Evolutionary conservation across 352 stramenopile species (phyloP), one percentile per base, ranked within the genome.

Genomic region (Vaucheria bursata): DNA sequence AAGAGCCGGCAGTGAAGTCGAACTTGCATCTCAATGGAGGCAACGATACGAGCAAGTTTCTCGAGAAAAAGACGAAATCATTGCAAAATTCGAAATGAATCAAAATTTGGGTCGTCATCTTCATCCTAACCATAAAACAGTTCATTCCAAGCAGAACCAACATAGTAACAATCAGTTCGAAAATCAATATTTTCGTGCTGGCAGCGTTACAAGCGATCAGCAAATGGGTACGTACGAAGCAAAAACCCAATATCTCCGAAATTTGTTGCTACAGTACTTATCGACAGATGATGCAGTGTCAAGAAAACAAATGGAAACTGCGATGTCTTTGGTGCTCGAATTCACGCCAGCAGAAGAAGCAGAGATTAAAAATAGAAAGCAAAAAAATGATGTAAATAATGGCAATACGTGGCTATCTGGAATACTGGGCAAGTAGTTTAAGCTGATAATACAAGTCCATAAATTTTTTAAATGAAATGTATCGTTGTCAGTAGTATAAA

Each of bases 251-350:
- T 86, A 86, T 70, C 74, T 86, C 35, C 83, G 83, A 36, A 86
- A 86, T 52, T 67, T 85, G 34, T 82, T 85, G 68, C 38, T 85
- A 0, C 81, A 86, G 74, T 86, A 86, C 72, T 73, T 86, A n/a
- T 74, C 50, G 39, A 85, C 77, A 12, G 78, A 78, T 8, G 77
- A 84, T 34, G 64, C 39, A 36, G 78, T 83, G 12, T 65, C 77
- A 1, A 71, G 77, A 29, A 79, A 85, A 45, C 75, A 86, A 32
- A 86, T 86, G 78, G 83, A 86, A 34, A 74, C 81, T 12, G 83
- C 83, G 29, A 85, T 86, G n/a, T 65, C 72, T n/a, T 74, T 72
- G 1, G 83, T 86, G 2, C 71, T 86, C 2, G 71, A 78, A 36
- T 86, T 86, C 53, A 8, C 2, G 2, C 8, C 53, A 7, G 53